phyloP scores from a whole-genome alignment of 2,329 filamentous ascomycete genomes.

The Penicillium italicum region DNA sequence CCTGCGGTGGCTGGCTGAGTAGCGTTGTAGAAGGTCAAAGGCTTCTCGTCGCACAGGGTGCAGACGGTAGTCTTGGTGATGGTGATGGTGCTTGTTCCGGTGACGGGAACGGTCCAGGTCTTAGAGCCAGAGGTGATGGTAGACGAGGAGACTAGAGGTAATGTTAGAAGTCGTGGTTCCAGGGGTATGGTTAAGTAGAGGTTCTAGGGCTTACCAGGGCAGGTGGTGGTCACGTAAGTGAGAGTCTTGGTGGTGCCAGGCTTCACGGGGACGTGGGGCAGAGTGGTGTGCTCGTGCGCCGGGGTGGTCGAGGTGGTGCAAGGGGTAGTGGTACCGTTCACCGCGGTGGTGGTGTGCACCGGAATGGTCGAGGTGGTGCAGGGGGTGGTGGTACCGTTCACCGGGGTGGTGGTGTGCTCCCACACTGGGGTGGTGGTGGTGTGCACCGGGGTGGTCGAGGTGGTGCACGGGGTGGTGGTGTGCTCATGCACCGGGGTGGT shows the following conservation, averaged over 20 bases:
- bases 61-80: slow-evolving; percentile 27
- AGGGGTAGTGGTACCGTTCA: background rate
- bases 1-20: slow-evolving; percentile 10
- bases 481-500: background rate
- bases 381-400: slow-evolving; percentile 8
- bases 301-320: too few relatives aligned
- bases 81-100: slow-evolving; percentile 32
- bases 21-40: slow-evolving; percentile 16
- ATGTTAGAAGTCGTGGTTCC: slow-evolving; percentile 2
- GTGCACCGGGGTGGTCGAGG: slow-evolving; percentile 1
- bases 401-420: background rate
- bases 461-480: slow-evolving; percentile 12
- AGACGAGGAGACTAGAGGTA: slow-evolving; percentile 26
- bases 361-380: slow-evolving; percentile 7
- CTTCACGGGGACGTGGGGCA: slow-evolving; percentile 15
- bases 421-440: background rate
- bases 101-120: slow-evolving; percentile 31
- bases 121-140: slow-evolving; percentile 29
- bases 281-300: background rate
- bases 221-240: slow-evolving; percentile 34
- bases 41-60: slow-evolving; percentile 20
- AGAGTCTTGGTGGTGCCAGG: slow-evolving; percentile 30
- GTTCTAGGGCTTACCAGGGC: slow-evolving; percentile 28
- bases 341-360: background rate
- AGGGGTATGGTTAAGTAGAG: background rate